Evolutionary conservation across 2,329 filamentous ascomycete species (phyloP), one percentile per base, ranked within the genome.

Genomic region (Aspergillus phoenicis): DNA sequence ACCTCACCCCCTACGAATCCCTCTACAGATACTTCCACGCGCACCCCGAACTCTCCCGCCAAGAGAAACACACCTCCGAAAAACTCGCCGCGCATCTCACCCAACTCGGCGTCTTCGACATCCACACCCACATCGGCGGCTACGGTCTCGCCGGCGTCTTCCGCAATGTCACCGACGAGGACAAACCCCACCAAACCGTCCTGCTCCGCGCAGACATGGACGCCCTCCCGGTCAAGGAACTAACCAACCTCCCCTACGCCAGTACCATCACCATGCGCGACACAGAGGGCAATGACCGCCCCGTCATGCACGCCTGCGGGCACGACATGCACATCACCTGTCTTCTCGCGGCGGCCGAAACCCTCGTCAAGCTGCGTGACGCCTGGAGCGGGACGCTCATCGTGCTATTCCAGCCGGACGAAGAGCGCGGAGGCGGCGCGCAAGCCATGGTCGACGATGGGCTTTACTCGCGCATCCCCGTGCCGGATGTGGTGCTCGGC

Each of bases 341-440:
- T 58, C 73, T 87, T 0, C 77, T 88, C 0, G 85, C 81, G 0
- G 83, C 84, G 0, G 80, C 83, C 0, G 79, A 84, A 54, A 77
- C 78, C 0, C 75, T 91, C 0, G 72, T 80, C 1, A 72, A 71
- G 0, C 71, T 75, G 0, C 77, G 73, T n/a, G 66, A 79, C 0
- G 33, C 63, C 0, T 91, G 89, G 88, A 77, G 71, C 8, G 89
- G 89, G 0, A 90, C 86, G 0, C 66, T 91, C 20, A 75, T 91
- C 5, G 71, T 88, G 6, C 73, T 86, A 2, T 91, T 91, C 71
- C 89, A 91, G 67, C 88, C 89, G 0, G 83, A 84, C 1, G 89
- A 91, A 70, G 89, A 91, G 71, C 79, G 83, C 1, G 86, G 83
- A 0, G 81, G 78, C 0, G 89, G 89, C 0, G 89, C 89, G 0